Base-by-base conservation (phyloP, 129 eudicot genomes). In the Pittosporum tobira region DNA sequence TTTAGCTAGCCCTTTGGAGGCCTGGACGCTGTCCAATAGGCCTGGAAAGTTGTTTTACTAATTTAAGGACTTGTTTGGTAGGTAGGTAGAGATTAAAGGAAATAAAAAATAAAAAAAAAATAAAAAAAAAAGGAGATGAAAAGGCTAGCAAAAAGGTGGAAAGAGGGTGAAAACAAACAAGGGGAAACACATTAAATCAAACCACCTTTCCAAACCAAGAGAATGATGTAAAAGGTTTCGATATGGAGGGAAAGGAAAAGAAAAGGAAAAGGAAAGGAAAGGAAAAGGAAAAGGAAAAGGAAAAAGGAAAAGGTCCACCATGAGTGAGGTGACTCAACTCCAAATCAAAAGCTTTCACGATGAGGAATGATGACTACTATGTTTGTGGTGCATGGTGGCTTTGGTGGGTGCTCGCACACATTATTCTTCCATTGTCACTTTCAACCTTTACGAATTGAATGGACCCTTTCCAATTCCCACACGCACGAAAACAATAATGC, bases 151-250 rank as follows among this genome's bases (percentile, higher is more conserved):
- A 48, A 59, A 54, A 24, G n/a, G 30, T 19, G 48, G 18, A 64
- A 63, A 49, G 60, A 9, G 30, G 58, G 49, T 64, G 60, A 30
- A 63, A 56, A 56, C 46, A 61, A 61, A 27, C 81, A 73, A 73
- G 62, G n/a, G n/a, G 40, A 7, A 57, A 43, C 75, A 43, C 47
- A 58, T 75, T 75, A 75, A 75, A 63, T 75, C 74, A 63, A 59
- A 62, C n/a, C 46, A 44, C 64, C 68, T 66, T 62, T 71, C 48
- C 24, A 61, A 40, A 21, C 8, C 67, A 0, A 5, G 51, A 20
- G 11, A 48, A 16, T 12, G 54, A 20, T 23, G 0, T 19, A 49
- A 45, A 27, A 59, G 64, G 19, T 58, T 58, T 43, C 18, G 50
- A 26, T 18, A 16, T n/a, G 49, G 20, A 24, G 64, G 3, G 24